Evolutionary conservation across 2,329 filamentous ascomycete species (phyloP).

Genomic region (Talaromyces sp.): DNA sequence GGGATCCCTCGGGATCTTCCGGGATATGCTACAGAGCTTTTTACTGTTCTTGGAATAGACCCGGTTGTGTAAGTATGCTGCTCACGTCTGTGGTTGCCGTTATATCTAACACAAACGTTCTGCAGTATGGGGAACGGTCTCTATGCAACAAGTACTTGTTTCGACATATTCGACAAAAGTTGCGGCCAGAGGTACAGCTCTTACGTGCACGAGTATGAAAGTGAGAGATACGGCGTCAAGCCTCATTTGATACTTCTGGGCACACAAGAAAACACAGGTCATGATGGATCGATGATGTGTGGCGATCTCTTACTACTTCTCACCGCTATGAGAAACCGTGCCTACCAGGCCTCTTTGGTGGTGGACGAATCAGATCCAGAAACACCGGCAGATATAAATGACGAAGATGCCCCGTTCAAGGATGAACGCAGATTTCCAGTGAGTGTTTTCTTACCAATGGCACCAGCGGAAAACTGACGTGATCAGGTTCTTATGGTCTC

Average conservation of each 20-base stretch:
- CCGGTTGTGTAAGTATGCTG: too few relatives aligned
- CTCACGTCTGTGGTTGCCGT: too few relatives aligned
- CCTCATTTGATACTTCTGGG: constrained; percentile 1
- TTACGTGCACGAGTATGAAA: not conserved
- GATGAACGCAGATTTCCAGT: constrained; percentile 3
- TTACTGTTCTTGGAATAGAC: too few relatives aligned
- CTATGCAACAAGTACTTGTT: too few relatives aligned
- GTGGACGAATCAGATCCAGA: not conserved
- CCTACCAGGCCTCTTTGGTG: not conserved
- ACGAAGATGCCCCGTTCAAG: not conserved
- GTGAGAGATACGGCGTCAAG: not conserved
- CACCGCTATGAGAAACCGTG: constrained; percentile 2
- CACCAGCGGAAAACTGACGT: not conserved
- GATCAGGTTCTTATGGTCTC: too few relatives aligned
- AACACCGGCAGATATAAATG: not conserved
- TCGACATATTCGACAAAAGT: too few relatives aligned
- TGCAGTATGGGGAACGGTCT: too few relatives aligned
- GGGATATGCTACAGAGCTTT: too few relatives aligned
- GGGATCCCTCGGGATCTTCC: too few relatives aligned
- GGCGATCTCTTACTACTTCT: constrained; percentile 4
- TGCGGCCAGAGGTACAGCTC: not conserved
- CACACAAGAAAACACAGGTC: not conserved
- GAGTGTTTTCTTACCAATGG: not conserved
- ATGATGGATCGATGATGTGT: constrained; percentile 1
- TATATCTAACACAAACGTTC: too few relatives aligned